These are phyloP conservation scores for Saccharomyces eubayanus DNA, from an alignment of 805 yeast genomes.

Conservation along the genomic window DNA sequence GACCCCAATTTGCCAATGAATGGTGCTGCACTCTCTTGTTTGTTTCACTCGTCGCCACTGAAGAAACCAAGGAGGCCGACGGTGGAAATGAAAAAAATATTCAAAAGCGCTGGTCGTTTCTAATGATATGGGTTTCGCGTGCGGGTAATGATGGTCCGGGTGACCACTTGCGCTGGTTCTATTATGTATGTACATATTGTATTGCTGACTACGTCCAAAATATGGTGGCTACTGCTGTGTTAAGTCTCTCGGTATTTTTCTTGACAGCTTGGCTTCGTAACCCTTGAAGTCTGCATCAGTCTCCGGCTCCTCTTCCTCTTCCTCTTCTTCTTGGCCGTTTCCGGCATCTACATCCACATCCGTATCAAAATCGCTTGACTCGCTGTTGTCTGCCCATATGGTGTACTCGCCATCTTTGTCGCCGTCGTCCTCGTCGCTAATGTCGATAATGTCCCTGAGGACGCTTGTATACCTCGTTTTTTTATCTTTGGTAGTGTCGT, in stretches of 20 bases:
- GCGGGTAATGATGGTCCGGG: neutral
- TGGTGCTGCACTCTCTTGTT: neutral
- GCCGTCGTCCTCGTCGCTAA: conserved; percentile 6
- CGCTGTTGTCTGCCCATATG: neutral
- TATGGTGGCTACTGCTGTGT: neutral
- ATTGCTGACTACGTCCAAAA: neutral
- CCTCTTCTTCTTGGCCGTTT: conserved; percentile 4
- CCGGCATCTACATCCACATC: neutral
- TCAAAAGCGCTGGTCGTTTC: neutral
- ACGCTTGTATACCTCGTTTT: conserved; percentile 20
- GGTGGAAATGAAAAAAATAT: neutral
- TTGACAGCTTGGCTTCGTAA: neutral
- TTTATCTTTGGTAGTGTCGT: conserved; percentile 11
- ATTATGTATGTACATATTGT: neutral
- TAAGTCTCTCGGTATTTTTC: neutral
- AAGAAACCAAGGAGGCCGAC: neutral
- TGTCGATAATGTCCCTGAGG: conserved; percentile 15
- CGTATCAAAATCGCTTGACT: neutral
- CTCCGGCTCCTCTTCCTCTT: neutral
- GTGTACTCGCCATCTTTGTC: neutral
- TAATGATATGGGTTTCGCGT: neutral
- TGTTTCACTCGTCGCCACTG: neutral
- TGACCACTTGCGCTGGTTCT: neutral
- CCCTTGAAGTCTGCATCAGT: neutral
- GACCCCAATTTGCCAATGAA: neutral